A percentile compares a stretch with the other conserved stretches of the same genome.
These are phyloP conservation scores for Alternaria panax DNA, from an alignment of 2,329 filamentous ascomycete species.

Conservation along the genomic window DNA sequence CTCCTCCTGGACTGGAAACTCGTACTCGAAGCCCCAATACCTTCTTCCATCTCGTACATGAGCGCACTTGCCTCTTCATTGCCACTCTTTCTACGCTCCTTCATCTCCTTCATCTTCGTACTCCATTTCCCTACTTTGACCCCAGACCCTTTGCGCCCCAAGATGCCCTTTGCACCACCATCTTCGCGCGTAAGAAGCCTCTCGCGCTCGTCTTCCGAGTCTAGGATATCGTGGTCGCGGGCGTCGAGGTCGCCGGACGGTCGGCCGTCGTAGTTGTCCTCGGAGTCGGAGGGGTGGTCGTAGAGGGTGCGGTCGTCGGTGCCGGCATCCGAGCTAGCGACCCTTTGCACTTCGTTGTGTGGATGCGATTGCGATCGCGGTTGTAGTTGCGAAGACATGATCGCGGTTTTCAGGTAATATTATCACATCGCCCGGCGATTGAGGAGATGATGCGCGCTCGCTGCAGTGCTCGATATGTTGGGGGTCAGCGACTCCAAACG, in stretches of 20 bases:
- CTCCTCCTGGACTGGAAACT: slow-evolving; percentile 46
- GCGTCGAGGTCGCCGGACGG: slow-evolving; percentile 47
- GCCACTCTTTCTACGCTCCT: slow-evolving; percentile 51
- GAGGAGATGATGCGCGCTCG: slow-evolving; percentile 13
- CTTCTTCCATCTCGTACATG: slow-evolving; percentile 92
- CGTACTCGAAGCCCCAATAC: slow-evolving; percentile 68
- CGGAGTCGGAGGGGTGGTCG: slow-evolving; percentile 39
- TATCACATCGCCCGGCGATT: slow-evolving; percentile 22
- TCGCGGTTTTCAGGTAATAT: slow-evolving; percentile 9
- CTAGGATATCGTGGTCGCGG: slow-evolving; percentile 51
- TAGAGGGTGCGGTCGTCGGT: slow-evolving; percentile 43
- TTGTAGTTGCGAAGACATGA: slow-evolving; percentile 33
- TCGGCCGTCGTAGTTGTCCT: slow-evolving; percentile 45
- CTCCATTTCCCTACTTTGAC: slow-evolving; percentile 41
- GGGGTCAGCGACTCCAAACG: slow-evolving; percentile 4
- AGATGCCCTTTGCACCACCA: slow-evolving; percentile 30
- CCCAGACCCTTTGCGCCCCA: slow-evolving; percentile 37
- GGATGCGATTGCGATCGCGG: slow-evolving; percentile 23
- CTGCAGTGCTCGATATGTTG: slow-evolving; percentile 4
- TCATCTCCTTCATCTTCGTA: slow-evolving; percentile 36
- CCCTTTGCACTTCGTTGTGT: slow-evolving; percentile 21
- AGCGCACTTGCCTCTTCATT: slow-evolving; percentile 75
- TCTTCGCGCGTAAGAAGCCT: slow-evolving; percentile 48
- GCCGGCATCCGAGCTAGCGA: slow-evolving; percentile 32
- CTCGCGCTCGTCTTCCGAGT: slow-evolving; percentile 58